phyloP scores from a whole-genome alignment of 1,284 basidiomycete genomes.

The Cerioporus squamosus region DNA sequence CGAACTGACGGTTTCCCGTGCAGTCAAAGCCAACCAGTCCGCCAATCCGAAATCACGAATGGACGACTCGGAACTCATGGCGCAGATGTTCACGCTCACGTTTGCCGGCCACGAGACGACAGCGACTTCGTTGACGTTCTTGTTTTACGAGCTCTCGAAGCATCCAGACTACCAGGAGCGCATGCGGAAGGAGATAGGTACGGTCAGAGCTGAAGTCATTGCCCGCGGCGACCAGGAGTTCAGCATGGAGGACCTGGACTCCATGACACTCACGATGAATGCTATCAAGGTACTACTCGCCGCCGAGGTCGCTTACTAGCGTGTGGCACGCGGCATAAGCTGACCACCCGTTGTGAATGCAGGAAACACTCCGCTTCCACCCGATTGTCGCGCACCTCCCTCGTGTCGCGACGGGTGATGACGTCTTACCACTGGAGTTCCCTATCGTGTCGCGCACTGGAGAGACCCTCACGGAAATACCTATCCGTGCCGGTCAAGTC shows the following conservation, averaged over 20 bases:
- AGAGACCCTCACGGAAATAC: constrained; percentile 36
- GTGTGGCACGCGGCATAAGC: too few relatives aligned
- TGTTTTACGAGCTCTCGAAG: constrained; percentile 33
- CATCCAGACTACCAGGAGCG: constrained; percentile 33
- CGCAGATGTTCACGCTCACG: constrained; percentile 52
- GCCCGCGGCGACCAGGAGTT: constrained; percentile 31
- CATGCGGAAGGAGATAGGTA: constrained; percentile 33
- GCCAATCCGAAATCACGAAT: constrained; percentile 48
- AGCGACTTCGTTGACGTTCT: constrained; percentile 28
- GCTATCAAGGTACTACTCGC: constrained; percentile 20
- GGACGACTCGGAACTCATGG: constrained; percentile 48
- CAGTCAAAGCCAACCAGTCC: constrained; percentile 58
- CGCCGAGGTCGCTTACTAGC: too few relatives aligned
- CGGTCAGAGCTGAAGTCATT: constrained; percentile 18
- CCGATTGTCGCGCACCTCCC: constrained; percentile 36
- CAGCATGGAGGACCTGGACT: constrained; percentile 35
- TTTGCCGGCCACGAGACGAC: constrained; percentile 33
- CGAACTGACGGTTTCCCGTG: not conserved
- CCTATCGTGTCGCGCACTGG: constrained; percentile 38
- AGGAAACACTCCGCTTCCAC: constrained; percentile 45
- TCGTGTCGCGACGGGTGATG: constrained; percentile 36
- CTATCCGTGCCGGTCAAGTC: constrained; percentile 41
- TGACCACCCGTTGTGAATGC: not conserved
- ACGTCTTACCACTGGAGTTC: constrained; percentile 42
- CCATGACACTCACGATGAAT: constrained; percentile 24